Evolutionary conservation across 2,329 filamentous ascomycete species (phyloP).

Genomic region (Fusarium mangiferae): DNA sequence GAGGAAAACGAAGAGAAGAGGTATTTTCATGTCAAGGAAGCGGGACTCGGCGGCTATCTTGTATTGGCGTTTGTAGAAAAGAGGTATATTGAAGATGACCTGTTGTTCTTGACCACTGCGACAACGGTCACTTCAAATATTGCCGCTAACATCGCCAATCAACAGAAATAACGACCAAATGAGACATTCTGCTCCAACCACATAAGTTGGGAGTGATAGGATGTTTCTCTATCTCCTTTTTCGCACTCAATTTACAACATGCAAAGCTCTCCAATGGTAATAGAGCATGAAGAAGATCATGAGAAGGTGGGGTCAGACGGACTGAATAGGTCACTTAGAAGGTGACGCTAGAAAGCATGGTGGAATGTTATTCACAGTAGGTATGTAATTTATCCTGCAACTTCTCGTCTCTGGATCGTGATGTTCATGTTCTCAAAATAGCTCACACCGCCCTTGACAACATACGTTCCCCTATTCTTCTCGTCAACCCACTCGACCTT

Average conservation of each 20-base stretch:
- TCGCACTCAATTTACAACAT: accelerated
- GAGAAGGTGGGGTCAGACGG: accelerated
- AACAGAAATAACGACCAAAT: accelerated
- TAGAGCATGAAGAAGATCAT: accelerated
- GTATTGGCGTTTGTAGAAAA: neutral
- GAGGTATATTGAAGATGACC: neutral
- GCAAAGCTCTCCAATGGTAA: accelerated
- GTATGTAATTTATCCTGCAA: neutral
- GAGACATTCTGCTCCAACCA: too few species aligned
- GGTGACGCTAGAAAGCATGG: accelerated
- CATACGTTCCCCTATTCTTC: slow-evolving; percentile 16
- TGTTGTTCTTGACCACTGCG: neutral
- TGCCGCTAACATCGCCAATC: accelerated
- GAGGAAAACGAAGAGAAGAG: neutral
- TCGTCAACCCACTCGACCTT: slow-evolving; percentile 19
- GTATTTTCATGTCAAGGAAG: neutral
- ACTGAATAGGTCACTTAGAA: accelerated
- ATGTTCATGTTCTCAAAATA: slow-evolving; percentile 34
- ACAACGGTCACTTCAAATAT: neutral
- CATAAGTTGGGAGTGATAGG: too few species aligned
- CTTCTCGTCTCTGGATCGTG: slow-evolving; percentile 10
- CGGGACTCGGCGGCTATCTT: accelerated
- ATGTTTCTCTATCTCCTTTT: too few species aligned
- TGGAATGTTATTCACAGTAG: accelerated
- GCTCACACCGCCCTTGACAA: slow-evolving; percentile 32